Base-by-base conservation (phyloP, 495 filamentous ascomycete species). In the Penicillium bialowiezense region DNA sequence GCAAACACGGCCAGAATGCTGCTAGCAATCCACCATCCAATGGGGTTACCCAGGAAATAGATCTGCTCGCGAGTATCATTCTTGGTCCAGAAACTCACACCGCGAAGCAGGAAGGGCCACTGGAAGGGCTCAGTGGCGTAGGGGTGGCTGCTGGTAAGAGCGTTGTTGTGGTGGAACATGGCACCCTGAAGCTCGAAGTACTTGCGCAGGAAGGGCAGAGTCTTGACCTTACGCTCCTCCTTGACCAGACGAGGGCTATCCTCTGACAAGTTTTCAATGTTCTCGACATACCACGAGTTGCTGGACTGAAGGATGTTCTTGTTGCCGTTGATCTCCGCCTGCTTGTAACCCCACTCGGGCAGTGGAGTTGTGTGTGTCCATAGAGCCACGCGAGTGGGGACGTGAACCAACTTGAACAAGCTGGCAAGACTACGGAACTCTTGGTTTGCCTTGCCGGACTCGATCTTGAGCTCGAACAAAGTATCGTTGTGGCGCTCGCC, bases 131-230 rank as follows among this genome's bases (percentile, higher is more conserved):
- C 85, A 54, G 87, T 93, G 20, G 93, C 84, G 61, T 98, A 98
- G 1, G 93, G 93, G 66, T 98, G 93, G 61, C 89, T 95, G 71
- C 88, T 92, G 29, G 93, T 98, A 64, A 98, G 72, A 53, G 93
- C 91, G 69, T 91, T 97, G 77, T 98, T 98, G 75, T 98, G 93
- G 80, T 82, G 91, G 81, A 98, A 98, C 88, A 98, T 98, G 41
- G 93, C 90, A 32, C 93, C 84, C 65, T 98, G 93, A 46, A 98
- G 80, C 74, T 98, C 95, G 50, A 97, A 80, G 76, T 93, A 98
- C 71, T 98, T 98, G 62, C 79, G 86, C 48, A 95, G 69, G 82
- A 98, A 98, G 28, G 92, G 81, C 47, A 97, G 59, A 12, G 77
- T 75, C 72, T 95, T 96, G 62, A 89, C 76, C 66, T 95, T 80